Base-by-base conservation (phyloP, 306 rosid genomes). In the Hippophae tibetana region DNA sequence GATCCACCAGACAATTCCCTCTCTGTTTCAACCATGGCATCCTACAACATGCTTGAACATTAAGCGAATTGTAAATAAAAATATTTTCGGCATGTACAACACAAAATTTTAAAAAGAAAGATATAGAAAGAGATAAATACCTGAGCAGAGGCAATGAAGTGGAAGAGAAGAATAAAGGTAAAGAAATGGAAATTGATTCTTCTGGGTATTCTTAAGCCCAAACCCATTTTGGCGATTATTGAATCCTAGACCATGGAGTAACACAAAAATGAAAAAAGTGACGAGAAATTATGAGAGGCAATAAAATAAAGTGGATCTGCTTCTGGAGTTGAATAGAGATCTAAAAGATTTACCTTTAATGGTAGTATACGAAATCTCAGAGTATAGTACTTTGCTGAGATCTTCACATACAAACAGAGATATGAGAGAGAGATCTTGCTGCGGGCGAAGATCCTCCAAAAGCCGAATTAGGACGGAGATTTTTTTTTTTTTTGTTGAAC, bases 81-180 rank as follows among this genome's bases (percentile, higher is more conserved):
- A 3, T 47, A 9, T 7, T 47, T 47, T 31, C 38, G 38, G 38
- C 10, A 3, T 47, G 10, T 7, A 9, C 57, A 69, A 72, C 62
- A 38, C 64, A 6, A 13, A 13, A 0, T 11, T 25, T 25, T 0
- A 58, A 13, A 42, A 13, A 57, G 42, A 47, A 47, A 65, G 40
- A 45, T 7, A 12, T 14, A 41, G 38, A 52, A 18, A 25, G 41
- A 71, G 43, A 42, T 45, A 54, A 58, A 68, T 40, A 76, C 89
- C 89, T 79, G 87, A 61, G 88, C 88, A 14, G 72, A 70, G 56
- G 67, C 81, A 43, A 67, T 56, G 27, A 46, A 58, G 67, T 62
- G 7, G 59, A 81, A 41, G 7, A 81, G 78, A 47, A 74, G 13
- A 14, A 64, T 4, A 25, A 72, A 49, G 62, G 40, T 48, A 43